Evolutionary conservation across 345 rosid genomes (phyloP), one percentile per base, ranked within the genome.

Genomic region (Corchorus capsularis): DNA sequence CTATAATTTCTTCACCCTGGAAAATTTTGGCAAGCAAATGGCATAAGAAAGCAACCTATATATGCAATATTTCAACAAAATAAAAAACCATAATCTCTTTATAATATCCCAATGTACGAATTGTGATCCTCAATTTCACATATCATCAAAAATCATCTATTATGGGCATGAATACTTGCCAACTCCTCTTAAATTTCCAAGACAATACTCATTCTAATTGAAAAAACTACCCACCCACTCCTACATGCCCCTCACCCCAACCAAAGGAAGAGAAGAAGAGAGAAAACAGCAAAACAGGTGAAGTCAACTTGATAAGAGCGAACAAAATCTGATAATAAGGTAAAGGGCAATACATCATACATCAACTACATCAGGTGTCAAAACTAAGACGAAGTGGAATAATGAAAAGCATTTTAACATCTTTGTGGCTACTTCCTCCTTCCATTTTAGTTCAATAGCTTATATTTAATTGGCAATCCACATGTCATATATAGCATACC

Each of bases 1-100:
- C 98, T 69, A 93, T 93, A 69, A 90, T 87, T 81, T 93, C 97
- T 90, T 96, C 99, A 76, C 97, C 99, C 98, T 95, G 85, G 41
- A 79, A 81, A 17, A 72, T 59, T 70, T 76, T 73, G 43, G 71
- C 41, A 53, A 63, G 34, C 52, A 63, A 32, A 19, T 63, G 64
- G 34, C 41, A 61, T 68, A 8, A 81, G 62, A 16, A 74, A 72
- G 13, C 14, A 72, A 52, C 0, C 62, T 27, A 45, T 16, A 35
- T 6, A n/a, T 39, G 16, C 0, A 16, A 16, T 32, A 63, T 37
- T 15, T 15, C 49, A 39, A 69, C 11, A 20, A 12, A 50, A 9
- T 14, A 15, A 52, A 5, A 3, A 45, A 57, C 27, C 55, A 35
- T 46, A 5, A 14, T n/a, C 37, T 46, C 27, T 20, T 19, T 22